Conservation (phyloP, 2,329 filamentous ascomycete species). For the Colletotrichum incanum region DNA sequence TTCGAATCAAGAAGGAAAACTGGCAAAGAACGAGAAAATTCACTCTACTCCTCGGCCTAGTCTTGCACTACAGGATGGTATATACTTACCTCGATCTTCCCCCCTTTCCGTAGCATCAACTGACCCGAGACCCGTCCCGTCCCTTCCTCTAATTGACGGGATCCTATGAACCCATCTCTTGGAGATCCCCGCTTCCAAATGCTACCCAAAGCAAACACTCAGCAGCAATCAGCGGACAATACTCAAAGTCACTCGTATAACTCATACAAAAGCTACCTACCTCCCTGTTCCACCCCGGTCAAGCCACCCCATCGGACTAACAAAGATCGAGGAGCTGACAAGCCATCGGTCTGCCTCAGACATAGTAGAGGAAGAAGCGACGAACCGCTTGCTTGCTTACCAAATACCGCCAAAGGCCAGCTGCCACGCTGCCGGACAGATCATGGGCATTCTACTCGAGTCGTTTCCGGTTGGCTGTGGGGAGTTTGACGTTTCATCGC, state of each 20-base stretch:
- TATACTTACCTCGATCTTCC: constrained; percentile 4
- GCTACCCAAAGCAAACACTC: constrained; percentile 10
- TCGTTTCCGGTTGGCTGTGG: constrained; percentile 7
- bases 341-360: constrained; percentile 30
- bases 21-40: background rate
- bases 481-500: constrained; percentile 39
- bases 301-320: constrained; percentile 1
- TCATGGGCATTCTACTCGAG: background rate
- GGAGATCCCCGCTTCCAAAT: constrained; percentile 13
- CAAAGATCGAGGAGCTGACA: constrained; percentile 26
- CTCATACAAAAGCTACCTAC: background rate
- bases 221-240: constrained; percentile 20
- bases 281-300: background rate
- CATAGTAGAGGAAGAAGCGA: constrained; percentile 2
- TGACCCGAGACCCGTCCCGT: constrained; percentile 4
- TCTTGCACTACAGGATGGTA: background rate
- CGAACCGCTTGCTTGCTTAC: background rate
- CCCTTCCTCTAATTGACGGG: constrained; percentile 39
- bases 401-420: background rate
- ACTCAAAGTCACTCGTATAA: background rate
- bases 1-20: background rate
- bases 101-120: constrained; percentile 8
- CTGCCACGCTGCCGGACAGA: background rate
- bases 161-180: constrained; percentile 19
- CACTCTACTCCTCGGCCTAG: background rate